These are phyloP conservation scores for Cystofilobasidium bisporidii DNA, from an alignment of 768 basidiomycete species.

Conservation along the genomic window DNA sequence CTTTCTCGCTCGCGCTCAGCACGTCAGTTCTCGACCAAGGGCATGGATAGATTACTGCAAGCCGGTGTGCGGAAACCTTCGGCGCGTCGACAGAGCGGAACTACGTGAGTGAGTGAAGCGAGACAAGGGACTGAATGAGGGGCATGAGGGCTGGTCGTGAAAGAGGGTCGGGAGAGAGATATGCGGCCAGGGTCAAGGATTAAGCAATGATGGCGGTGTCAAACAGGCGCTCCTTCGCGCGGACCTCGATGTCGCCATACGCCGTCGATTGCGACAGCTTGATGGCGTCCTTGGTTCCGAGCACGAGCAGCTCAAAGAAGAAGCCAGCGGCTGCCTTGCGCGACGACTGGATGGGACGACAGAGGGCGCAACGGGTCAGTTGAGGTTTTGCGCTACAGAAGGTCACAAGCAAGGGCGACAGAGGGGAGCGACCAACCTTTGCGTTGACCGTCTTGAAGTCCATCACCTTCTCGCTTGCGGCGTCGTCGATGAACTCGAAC, in stretches of 20 bases:
- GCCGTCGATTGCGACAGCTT: conserved; percentile 61
- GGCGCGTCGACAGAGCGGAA: no score
- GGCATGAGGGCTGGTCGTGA: neutral
- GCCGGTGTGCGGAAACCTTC: no score
- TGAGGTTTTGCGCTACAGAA: no score
- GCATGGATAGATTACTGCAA: no score
- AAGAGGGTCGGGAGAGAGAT: neutral
- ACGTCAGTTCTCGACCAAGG: no score
- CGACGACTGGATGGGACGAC: conserved; percentile 53
- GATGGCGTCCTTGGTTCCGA: conserved; percentile 85
- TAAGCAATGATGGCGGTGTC: neutral
- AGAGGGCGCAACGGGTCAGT: neutral
- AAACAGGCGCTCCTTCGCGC: conserved; percentile 68
- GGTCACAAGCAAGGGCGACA: no score
- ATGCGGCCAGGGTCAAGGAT: neutral
- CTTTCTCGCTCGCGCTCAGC: no score
- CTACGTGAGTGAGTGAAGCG: no score
- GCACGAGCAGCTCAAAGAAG: conserved; percentile 93
- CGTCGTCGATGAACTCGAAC: conserved; percentile 9
- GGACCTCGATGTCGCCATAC: conserved; percentile 77
- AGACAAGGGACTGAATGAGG: no score
- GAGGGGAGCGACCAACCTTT: conserved; percentile 47
- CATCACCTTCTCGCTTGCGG: conserved; percentile 51
- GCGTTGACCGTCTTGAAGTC: conserved; percentile 71
- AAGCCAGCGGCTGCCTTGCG: conserved; percentile 87